Base-by-base conservation (phyloP, 768 basidiomycete genomes). In the Aureoboletus auriporus region DNA sequence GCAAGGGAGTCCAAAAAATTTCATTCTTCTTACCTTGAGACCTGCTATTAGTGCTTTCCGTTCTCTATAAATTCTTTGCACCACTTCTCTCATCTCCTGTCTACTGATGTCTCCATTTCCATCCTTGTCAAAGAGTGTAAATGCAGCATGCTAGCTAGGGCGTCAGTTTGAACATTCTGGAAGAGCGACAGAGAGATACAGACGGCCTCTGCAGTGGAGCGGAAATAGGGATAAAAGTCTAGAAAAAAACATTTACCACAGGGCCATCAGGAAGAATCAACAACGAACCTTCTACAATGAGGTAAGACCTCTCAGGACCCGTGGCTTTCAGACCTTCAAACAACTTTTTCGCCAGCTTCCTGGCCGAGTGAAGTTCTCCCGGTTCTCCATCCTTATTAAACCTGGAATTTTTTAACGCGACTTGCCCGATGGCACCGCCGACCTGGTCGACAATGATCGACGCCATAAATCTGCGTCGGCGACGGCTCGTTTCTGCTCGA, bases 161-260 rank as follows among this genome's bases (percentile, higher is more conserved):
- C 20, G n/a, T 57, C n/a, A 47, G 40, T 29, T 30, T 42, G 17
- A 16, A 28, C 9, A 29, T 17, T 13, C 8, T 4, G 6, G 10
- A 40, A 39, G 17, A 23, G 8, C 1, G 5, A 39, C 23, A 46
- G 42, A 46, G 29, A 38, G 39, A 33, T 26, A 55, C 62, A 47
- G 39, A 86, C 84, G 29, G 88, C 88, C 58, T 90, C 88, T n/a
- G 77, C 69, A 28, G 79, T 78, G 0, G 79, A 75, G 35, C 73
- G 76, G 66, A 90, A 90, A 61, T 89, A 90, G 0, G 88, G 87
- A 57, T 79, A 72, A 60, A 90, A 90, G 59, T 90, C 88, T 87
- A 42, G 28, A 33, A 33, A 33, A 11, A 33, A 33, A 23, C 16
- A 44, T 45, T 17, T 9, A 31, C 5, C 38, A 20, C 16, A 10